phyloP scores from a whole-genome alignment of 768 basidiomycete genomes.

The Panellus pusillus region DNA sequence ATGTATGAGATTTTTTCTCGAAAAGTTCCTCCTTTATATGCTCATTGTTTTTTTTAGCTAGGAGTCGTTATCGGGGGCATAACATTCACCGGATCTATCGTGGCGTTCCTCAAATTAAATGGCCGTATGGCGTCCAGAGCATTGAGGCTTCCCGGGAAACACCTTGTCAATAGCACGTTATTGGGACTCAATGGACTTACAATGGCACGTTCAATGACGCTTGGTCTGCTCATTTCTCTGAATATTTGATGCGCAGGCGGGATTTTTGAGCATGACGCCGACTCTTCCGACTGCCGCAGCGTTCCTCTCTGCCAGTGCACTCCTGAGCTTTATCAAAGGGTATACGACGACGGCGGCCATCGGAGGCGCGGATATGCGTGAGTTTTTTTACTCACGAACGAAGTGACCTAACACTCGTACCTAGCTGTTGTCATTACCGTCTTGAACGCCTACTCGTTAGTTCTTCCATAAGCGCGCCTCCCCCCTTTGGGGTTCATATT shows the following conservation, averaged over 20 bases:
- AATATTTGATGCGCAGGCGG: constrained; percentile 35
- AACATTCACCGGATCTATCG: constrained; percentile 84
- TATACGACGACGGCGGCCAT: constrained; percentile 90
- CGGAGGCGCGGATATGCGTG: constrained; percentile 93
- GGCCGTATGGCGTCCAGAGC: constrained; percentile 79
- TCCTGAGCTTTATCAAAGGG: constrained; percentile 82
- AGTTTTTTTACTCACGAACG: constrained; percentile 28
- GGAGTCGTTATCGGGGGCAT: constrained; percentile 55
- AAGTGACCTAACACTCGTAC: constrained; percentile 11
- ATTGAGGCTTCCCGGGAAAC: constrained; percentile 71
- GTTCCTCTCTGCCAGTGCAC: constrained; percentile 70
- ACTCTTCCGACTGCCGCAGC: constrained; percentile 77
- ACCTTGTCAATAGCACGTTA: constrained; percentile 71
- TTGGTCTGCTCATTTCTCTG: background rate
- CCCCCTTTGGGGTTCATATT: too few relatives aligned
- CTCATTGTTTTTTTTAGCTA: constrained; percentile 8
- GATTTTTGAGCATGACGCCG: constrained; percentile 71
- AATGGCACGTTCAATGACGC: constrained; percentile 39
- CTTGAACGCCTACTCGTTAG: constrained; percentile 80
- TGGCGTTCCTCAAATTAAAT: constrained; percentile 86
- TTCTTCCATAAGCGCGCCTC: background rate
- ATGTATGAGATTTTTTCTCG: constrained; percentile 64
- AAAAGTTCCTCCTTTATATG: constrained; percentile 33
- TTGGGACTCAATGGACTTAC: constrained; percentile 69
- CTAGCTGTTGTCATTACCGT: constrained; percentile 89